phyloP scores from a whole-genome alignment of 495 filamentous ascomycete genomes.

The Neurospora sp. region DNA sequence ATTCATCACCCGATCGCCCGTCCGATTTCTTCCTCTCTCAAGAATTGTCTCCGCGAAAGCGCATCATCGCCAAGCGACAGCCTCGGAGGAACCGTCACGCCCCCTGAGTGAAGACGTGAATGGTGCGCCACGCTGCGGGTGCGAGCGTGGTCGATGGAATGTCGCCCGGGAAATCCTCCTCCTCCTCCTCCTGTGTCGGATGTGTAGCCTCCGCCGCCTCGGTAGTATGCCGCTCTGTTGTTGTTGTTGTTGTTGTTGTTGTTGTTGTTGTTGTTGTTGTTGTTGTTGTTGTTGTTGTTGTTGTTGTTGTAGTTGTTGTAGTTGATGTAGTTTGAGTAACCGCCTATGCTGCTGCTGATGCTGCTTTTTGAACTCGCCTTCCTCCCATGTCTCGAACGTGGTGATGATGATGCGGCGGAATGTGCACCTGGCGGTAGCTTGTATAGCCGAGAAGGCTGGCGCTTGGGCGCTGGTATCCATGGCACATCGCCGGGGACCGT shows the following conservation, averaged over 20 bases:
- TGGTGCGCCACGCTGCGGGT: slow-evolving; percentile 4
- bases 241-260: slow-evolving; percentile 2
- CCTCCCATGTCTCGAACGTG: slow-evolving; percentile 20
- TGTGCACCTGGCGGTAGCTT: slow-evolving; percentile 24
- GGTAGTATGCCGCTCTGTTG: neutral
- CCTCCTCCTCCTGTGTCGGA: slow-evolving; percentile 1
- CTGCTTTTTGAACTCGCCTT: slow-evolving; percentile 33
- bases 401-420: slow-evolving; percentile 6
- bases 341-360: slow-evolving; percentile 30
- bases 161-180: slow-evolving; percentile 13
- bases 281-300: too few species aligned
- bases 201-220: neutral
- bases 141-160: slow-evolving; percentile 15
- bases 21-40: slow-evolving; percentile 31
- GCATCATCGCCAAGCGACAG: slow-evolving; percentile 29
- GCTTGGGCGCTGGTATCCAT: slow-evolving; percentile 30
- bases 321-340: slow-evolving; percentile 12
- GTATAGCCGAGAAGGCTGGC: slow-evolving; percentile 32
- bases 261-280: too few species aligned
- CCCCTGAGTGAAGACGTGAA: slow-evolving; percentile 28
- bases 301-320: slow-evolving; percentile 4
- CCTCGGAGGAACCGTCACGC: slow-evolving; percentile 30
- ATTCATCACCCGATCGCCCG: slow-evolving; percentile 31
- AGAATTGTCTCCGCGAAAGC: slow-evolving; percentile 26
- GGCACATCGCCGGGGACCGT: slow-evolving; percentile 38